These are phyloP conservation scores for Podila epicladia DNA, from an alignment of 192 early-diverging fungal species.

Conservation along the genomic window DNA sequence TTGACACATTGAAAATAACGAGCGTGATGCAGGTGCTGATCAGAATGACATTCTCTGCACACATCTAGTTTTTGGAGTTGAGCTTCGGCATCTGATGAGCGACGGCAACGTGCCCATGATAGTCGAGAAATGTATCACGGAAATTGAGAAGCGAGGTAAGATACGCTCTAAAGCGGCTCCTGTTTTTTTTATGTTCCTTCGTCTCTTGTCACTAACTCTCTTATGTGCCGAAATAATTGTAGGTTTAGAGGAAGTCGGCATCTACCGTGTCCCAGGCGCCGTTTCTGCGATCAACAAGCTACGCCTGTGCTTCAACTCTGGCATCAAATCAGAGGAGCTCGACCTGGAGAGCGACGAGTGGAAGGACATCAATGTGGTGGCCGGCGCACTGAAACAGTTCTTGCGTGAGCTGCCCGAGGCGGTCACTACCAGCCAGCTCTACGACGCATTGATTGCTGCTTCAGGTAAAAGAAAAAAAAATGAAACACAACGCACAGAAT, in stretches of 20 bases:
- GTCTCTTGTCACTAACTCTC: neutral
- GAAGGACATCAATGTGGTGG: slow-evolving; percentile 84
- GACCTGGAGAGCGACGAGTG: slow-evolving; percentile 68
- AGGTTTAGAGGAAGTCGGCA: slow-evolving; percentile 77
- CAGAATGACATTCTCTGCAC: neutral
- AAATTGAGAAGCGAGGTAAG: slow-evolving; percentile 72
- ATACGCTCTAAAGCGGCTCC: too few species aligned
- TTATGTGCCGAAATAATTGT: neutral
- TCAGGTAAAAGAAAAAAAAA: slow-evolving; percentile 52
- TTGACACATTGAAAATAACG: neutral
- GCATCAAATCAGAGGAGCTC: slow-evolving; percentile 54
- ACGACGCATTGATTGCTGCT: slow-evolving; percentile 84
- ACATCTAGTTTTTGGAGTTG: slow-evolving; percentile 65
- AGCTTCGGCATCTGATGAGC: slow-evolving; percentile 66
- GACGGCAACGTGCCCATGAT: slow-evolving; percentile 67
- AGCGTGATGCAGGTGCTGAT: neutral
- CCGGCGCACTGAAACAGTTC: slow-evolving; percentile 93
- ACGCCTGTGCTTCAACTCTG: slow-evolving; percentile 66
- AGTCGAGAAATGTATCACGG: slow-evolving; percentile 73
- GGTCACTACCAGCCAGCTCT: slow-evolving; percentile 84
- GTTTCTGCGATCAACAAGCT: slow-evolving; percentile 70
- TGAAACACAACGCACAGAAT: neutral
- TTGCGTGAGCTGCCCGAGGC: slow-evolving; percentile 95
- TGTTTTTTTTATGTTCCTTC: neutral
- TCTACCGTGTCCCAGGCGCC: slow-evolving; percentile 78